Evolutionary conservation across 768 basidiomycete species (phyloP).

Genomic region (Mycena olivaceomarginata): DNA sequence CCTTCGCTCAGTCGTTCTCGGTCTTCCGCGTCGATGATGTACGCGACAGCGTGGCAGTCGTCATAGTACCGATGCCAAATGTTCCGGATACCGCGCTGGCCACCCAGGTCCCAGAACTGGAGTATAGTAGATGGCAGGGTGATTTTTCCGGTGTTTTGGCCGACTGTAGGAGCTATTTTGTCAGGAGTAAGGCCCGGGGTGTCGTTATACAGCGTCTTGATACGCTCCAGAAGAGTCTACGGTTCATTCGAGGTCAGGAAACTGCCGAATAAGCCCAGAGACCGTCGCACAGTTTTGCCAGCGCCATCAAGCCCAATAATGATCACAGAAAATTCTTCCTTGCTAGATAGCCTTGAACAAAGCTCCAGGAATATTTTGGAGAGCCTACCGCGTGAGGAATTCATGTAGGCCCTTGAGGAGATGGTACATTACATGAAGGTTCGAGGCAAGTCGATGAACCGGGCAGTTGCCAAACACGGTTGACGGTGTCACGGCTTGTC

Average conservation of each 20-base stretch:
- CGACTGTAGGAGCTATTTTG: slow-evolving; percentile 97
- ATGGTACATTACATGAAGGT: slow-evolving; percentile 85
- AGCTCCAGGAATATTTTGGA: not conserved
- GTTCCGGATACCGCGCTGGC: slow-evolving; percentile 93
- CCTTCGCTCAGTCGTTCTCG: slow-evolving; percentile 92
- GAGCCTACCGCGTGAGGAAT: slow-evolving; percentile 85
- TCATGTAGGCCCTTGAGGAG: slow-evolving; percentile 94
- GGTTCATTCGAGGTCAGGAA: slow-evolving; percentile 27
- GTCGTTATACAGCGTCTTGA: slow-evolving; percentile 94
- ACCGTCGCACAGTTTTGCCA: slow-evolving; percentile 84
- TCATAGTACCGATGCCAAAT: slow-evolving; percentile 98
- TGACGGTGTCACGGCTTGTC: slow-evolving; percentile 43
- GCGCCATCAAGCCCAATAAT: slow-evolving; percentile 96
- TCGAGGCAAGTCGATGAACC: slow-evolving; percentile 6
- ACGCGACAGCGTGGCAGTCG: slow-evolving; percentile 97
- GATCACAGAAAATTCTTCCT: slow-evolving; percentile 94
- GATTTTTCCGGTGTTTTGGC: slow-evolving; percentile 98
- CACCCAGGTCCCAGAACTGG: slow-evolving; percentile 98
- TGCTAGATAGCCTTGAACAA: slow-evolving; percentile 62
- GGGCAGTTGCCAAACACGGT: slow-evolving; percentile 42
- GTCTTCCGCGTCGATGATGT: slow-evolving; percentile 96
- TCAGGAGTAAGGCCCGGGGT: slow-evolving; percentile 92
- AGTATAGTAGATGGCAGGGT: slow-evolving; percentile 94
- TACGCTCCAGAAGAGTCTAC: slow-evolving; percentile 93
- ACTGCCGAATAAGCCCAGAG: not conserved